phyloP scores from a whole-genome alignment of 164 flowering plant species.

The Tinospora cordifolia region DNA sequence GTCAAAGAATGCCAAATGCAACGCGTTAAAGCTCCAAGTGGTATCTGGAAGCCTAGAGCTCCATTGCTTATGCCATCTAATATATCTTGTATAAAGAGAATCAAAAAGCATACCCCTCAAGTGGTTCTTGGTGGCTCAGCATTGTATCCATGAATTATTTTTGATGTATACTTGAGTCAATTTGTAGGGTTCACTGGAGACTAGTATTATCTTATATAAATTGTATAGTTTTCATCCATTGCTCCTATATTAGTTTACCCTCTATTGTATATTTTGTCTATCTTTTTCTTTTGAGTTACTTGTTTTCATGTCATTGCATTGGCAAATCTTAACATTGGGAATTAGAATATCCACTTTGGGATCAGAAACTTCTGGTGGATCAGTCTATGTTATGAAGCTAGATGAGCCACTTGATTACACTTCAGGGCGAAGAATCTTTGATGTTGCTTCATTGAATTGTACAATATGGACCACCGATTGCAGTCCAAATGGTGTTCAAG shows the following conservation, averaged over 20 bases:
- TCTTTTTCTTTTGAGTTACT: background rate
- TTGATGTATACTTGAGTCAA: background rate
- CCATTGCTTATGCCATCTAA: slow-evolving; percentile 32
- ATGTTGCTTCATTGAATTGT: slow-evolving; percentile 40
- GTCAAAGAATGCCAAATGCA: slow-evolving; percentile 20
- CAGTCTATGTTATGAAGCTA: slow-evolving; percentile 42
- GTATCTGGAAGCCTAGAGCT: slow-evolving; percentile 37
- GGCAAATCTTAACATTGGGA: slow-evolving; percentile 39
- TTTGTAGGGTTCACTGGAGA: background rate
- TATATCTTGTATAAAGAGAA: slow-evolving; percentile 51
- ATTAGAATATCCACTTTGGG: slow-evolving; percentile 74
- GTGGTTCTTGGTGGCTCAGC: slow-evolving; percentile 21
- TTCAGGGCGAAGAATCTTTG: slow-evolving; percentile 19
- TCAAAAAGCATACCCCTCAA: slow-evolving; percentile 21
- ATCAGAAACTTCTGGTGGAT: slow-evolving; percentile 57
- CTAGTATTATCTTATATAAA: background rate
- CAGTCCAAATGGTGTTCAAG: slow-evolving; percentile 33
- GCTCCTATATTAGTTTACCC: background rate
- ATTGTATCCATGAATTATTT: slow-evolving; percentile 54
- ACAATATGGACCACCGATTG: slow-evolving; percentile 86
- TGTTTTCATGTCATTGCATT: slow-evolving; percentile 11
- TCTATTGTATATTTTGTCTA: background rate
- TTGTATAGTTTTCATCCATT: background rate
- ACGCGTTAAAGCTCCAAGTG: slow-evolving; percentile 19
- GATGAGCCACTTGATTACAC: slow-evolving; percentile 37